Evolutionary conservation across 768 basidiomycete species (phyloP).

Genomic region (Leccinum incarnatum): DNA sequence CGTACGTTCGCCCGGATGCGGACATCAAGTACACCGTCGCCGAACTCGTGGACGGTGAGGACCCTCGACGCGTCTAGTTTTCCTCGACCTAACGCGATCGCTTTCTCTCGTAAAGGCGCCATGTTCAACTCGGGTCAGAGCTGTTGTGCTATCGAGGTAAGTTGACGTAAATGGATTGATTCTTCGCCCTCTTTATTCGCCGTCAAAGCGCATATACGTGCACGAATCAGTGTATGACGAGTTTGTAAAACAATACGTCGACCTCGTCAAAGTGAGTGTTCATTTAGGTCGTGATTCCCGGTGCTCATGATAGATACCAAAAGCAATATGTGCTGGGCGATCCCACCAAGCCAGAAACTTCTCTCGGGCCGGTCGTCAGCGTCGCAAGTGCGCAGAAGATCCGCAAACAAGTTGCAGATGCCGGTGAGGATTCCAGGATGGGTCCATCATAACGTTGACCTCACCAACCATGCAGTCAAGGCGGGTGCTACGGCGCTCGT

Average conservation of each 20-base stretch:
- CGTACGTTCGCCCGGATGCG: slow-evolving; percentile 88
- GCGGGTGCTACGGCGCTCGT: slow-evolving; percentile 80
- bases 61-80: background rate
- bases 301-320: background rate
- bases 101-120: slow-evolving; percentile 50
- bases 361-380: slow-evolving; percentile 91
- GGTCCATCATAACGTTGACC: background rate
- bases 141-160: slow-evolving; percentile 89
- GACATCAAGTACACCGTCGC: slow-evolving; percentile 78
- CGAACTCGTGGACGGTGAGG: slow-evolving; percentile 85
- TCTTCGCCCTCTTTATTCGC: background rate
- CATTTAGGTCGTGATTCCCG: background rate
- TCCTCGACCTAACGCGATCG: background rate
- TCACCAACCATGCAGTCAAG: slow-evolving; percentile 43
- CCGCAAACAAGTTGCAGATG: slow-evolving; percentile 82
- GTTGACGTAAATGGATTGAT: slow-evolving; percentile 9
- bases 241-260: slow-evolving; percentile 74
- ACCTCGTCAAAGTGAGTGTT: slow-evolving; percentile 60
- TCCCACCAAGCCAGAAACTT: slow-evolving; percentile 69
- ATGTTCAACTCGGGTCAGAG: slow-evolving; percentile 98
- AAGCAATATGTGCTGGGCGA: slow-evolving; percentile 86
- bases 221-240: slow-evolving; percentile 77
- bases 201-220: slow-evolving; percentile 81
- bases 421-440: slow-evolving; percentile 45
- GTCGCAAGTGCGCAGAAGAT: slow-evolving; percentile 82